These are phyloP conservation scores for Trichosanthes truncata DNA, from an alignment of 306 rosid genomes.

Conservation along the genomic window DNA sequence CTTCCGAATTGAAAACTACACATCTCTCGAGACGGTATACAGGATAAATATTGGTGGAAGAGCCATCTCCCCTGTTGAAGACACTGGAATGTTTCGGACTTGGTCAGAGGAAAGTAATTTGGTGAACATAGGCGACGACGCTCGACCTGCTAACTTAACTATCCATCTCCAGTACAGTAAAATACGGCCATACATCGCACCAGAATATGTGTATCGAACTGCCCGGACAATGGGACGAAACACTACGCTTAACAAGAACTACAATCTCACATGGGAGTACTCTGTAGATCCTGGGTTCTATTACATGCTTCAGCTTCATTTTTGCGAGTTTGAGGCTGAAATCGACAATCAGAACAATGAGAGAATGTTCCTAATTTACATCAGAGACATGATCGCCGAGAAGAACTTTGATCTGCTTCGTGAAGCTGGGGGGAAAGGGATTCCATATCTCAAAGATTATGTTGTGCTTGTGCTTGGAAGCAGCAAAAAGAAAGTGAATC, in stretches of 20 bases:
- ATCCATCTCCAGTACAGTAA: not conserved
- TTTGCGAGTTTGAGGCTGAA: not conserved
- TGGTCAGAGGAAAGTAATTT: not conserved
- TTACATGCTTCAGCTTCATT: conserved; percentile 18
- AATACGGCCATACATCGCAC: conserved; percentile 3
- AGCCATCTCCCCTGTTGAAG: not conserved
- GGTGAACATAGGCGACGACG: not conserved
- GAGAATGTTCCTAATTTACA: not conserved
- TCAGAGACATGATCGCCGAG: not conserved
- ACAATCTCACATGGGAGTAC: not conserved
- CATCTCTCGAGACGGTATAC: conserved; percentile 15
- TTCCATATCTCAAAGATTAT: conserved; percentile 1
- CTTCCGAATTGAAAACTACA: not conserved
- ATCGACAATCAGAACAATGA: rapidly evolving
- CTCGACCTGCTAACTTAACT: not conserved
- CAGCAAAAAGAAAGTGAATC: not conserved
- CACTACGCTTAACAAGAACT: not conserved
- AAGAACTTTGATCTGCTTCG: not conserved
- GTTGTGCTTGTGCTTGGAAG: not conserved
- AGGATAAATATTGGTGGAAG: conserved; percentile 19
- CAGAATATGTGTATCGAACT: conserved; percentile 4
- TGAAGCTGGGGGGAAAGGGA: not conserved
- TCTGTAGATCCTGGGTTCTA: not conserved
- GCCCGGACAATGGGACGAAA: not conserved
- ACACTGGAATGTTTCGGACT: not conserved